Evolutionary conservation across 2,329 filamentous ascomycete genomes (phyloP), one percentile per base, ranked within the genome.

Genomic region (Penicillium verrucosum): DNA sequence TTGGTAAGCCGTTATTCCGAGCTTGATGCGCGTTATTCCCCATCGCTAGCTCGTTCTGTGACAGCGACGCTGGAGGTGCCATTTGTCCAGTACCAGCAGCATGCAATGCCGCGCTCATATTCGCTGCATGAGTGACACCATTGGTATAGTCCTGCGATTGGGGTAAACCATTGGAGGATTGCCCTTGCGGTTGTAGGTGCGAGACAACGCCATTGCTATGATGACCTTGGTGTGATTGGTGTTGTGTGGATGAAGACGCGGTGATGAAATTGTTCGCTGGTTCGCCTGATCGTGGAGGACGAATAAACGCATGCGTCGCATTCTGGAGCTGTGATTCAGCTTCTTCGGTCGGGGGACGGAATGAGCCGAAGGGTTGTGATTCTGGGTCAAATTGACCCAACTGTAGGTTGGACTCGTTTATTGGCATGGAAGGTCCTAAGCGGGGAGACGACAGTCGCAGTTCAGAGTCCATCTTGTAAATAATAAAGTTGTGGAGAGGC

Each of bases 361-460:
- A 67, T 14, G 67, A 51, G 10, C 65, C 65, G 27, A 73, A 67
- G 6, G 66, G 56, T 45, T 68, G 67, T 18, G 68, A 57, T 40
- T 68, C 66, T 16, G 59, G 38, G 5, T 66, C 61, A 36, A 61
- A 61, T 18, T 63, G 58, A 16, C 60, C 57, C 34, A 68, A 51
- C 23, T 68, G 63, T 11, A 63, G 25, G 21, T 57, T 46, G 68
- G 45, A 40, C 56, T 60, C 54, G 60, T 59, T 34, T 32, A 38
- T 47, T 2, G 41, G 34, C 63, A 57, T 65, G 62, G n/a, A 68
- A 25, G 60, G 60, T 47, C 42, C 54, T 29, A 63, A 64, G 14
- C 61, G 59, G 59, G 60, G 56, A 45, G 65, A 58, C 51, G 59
- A 43, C 25, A 47, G 59, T 57, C 47, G 68, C 34, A 65, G 59